A percentile compares a stretch with the other conserved stretches of the same genome.
Conservation (phyloP, 441 rosid genomes). For the Capsella rubella region DNA sequence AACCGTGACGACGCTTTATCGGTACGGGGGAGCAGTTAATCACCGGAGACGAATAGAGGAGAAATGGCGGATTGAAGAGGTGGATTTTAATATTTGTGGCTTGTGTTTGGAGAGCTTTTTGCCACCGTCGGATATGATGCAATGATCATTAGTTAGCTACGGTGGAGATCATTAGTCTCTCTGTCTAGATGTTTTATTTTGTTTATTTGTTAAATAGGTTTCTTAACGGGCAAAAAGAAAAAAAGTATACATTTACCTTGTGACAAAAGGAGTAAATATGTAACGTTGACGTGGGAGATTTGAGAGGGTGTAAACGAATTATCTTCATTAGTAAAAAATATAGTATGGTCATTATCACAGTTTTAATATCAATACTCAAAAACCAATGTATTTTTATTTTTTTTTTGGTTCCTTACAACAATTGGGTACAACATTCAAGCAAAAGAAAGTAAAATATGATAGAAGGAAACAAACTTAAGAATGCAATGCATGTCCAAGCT, state of each 20-base stretch:
- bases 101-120: slow-evolving; percentile 77
- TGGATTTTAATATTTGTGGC: slow-evolving; percentile 85
- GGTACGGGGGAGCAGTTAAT: slow-evolving; percentile 66
- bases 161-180: slow-evolving; percentile 39
- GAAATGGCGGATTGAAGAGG: slow-evolving; percentile 87
- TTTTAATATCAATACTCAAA: too few relatives aligned
- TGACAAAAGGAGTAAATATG: slow-evolving; percentile 5
- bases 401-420: too few relatives aligned
- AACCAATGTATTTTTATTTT: too few relatives aligned
- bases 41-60: slow-evolving; percentile 87
- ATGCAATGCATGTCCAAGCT: too few relatives aligned
- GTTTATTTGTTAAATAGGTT: slow-evolving; percentile 1
- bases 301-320: neutral
- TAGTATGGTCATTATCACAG: neutral
- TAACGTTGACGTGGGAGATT: neutral
- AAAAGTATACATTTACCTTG: neutral
- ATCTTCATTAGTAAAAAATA: neutral
- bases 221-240: neutral
- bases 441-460: too few relatives aligned
- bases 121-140: slow-evolving; percentile 82
- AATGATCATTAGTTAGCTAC: slow-evolving; percentile 53
- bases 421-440: too few relatives aligned
- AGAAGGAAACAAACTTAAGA: too few relatives aligned
- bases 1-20: slow-evolving; percentile 62
- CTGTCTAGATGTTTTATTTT: neutral